Base-by-base conservation (phyloP, 177 flowering plant genomes). In the Vitis hybrid region DNA sequence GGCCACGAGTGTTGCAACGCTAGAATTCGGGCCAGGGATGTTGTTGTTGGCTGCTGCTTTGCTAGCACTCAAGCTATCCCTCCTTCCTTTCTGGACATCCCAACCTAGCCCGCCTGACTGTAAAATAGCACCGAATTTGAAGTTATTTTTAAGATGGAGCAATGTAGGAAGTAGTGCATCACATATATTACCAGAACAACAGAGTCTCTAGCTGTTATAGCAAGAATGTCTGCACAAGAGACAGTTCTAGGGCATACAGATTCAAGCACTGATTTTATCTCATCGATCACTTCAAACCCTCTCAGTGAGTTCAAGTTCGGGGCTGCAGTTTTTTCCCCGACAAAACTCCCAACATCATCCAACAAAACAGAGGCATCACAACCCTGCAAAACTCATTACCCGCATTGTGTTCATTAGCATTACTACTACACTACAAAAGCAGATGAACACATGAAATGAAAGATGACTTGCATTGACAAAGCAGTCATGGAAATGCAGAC, bases 61-160 rank as follows among this genome's bases (percentile, higher is more conserved):
- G 86, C 84, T 92, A 4, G 91, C 97, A 39, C 62, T 79, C 71
- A 81, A 71, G 74, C 91, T 83, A 68, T 92, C 97, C 73, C 64
- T 87, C 69, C 97, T 86, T 16, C 94, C 94, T 74, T 81, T 76
- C 56, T 74, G 75, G 6, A 92, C 93, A 70, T 85, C 85, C 94
- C 97, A 92, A 2, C 81, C 73, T 1, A 91, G 93, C n/a, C 94
- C 96, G 0, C 91, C 90, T 3, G 89, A 83, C 97, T 92, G 76
- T 61, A 71, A 64, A 62, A n/a, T 13, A 51, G 8, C 22, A 7
- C 12, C 22, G 52, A 69, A 12, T 33, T 33, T 33, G 45, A 33
- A 6, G 45, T 33, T 33, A 33, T 1, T 33, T 33, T 33, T 33
- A 5, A 33, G 45, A 6, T 5, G 45, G 7, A 33, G 45, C 45